Conservation (phyloP, 2,329 filamentous ascomycete genomes). For the Grosmannia penicillata region DNA sequence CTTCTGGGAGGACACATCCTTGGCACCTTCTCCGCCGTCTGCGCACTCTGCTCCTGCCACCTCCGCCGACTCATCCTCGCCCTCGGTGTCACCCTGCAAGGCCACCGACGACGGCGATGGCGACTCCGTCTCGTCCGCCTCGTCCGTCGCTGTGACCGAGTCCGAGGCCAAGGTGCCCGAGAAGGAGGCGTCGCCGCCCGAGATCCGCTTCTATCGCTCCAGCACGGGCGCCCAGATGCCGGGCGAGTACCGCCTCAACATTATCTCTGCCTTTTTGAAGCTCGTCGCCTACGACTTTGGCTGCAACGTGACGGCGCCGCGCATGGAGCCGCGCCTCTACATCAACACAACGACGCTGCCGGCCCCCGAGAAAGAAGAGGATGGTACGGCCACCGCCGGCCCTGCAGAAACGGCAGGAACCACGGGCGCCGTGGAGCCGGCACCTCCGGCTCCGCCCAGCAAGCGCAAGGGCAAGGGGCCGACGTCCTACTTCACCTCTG, state of each 20-base stretch:
- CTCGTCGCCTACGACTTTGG: slow-evolving; percentile 52
- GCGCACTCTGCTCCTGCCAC: slow-evolving; percentile 26
- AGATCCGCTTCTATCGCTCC: slow-evolving; percentile 26
- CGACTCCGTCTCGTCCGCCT: slow-evolving; percentile 6
- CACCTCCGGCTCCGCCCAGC: background rate
- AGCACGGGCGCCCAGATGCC: slow-evolving; percentile 41
- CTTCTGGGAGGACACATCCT: slow-evolving; percentile 47
- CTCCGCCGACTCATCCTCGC: slow-evolving; percentile 5
- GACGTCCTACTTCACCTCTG: slow-evolving; percentile 42
- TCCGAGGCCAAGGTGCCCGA: slow-evolving; percentile 6
- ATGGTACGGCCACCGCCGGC: background rate
- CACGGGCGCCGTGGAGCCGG: background rate
- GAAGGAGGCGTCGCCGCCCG: slow-evolving; percentile 3
- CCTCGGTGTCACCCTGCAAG: slow-evolving; percentile 2
- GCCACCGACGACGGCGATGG: slow-evolving; percentile 4
- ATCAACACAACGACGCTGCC: slow-evolving; percentile 18
- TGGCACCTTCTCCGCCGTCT: slow-evolving; percentile 13
- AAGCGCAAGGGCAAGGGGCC: slow-evolving; percentile 9
- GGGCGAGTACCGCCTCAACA: slow-evolving; percentile 37
- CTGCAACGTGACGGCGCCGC: slow-evolving; percentile 41
- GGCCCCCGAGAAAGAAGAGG: background rate
- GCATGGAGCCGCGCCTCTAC: slow-evolving; percentile 44
- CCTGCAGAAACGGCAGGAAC: background rate
- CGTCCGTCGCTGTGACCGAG: slow-evolving; percentile 7
- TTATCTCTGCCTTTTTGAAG: slow-evolving; percentile 47